Conservation (phyloP, 2,329 filamentous ascomycete genomes). For the Corniculantispora saksenae region DNA sequence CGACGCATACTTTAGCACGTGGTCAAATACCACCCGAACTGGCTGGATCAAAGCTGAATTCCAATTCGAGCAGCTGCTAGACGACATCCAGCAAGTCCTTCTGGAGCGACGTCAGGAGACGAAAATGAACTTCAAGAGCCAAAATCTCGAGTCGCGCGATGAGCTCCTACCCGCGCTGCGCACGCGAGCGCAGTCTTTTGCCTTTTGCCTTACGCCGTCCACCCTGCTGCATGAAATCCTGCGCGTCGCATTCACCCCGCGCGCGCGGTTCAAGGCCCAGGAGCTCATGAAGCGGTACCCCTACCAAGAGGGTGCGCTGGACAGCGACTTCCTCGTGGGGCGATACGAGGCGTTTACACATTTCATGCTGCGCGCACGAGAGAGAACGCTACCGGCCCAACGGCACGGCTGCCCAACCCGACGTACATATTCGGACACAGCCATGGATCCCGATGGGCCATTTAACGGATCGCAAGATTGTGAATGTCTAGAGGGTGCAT, state of each 20-base stretch:
- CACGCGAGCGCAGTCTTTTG: not conserved
- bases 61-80: not conserved
- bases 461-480: not conserved
- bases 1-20: not conserved
- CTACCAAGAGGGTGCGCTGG: not conserved
- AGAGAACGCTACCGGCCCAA: not conserved
- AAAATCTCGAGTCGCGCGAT: not conserved
- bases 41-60: not conserved
- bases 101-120: not conserved
- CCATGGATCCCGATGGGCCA: not conserved
- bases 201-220: not conserved
- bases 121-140: not conserved
- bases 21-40: not conserved
- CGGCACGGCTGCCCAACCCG: not conserved
- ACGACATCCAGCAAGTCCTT: not conserved
- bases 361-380: not conserved
- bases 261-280: not conserved
- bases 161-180: not conserved
- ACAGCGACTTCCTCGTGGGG: not conserved
- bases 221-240: not conserved
- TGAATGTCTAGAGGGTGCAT: not conserved
- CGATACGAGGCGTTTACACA: not conserved
- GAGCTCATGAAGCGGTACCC: not conserved
- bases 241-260: not conserved
- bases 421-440: not conserved